Percentiles rank a stretch among this genome's conserved stretches.
These are phyloP conservation scores for Aspergillus steynii DNA, from an alignment of 495 filamentous ascomycete species.

Conservation along the genomic window DNA sequence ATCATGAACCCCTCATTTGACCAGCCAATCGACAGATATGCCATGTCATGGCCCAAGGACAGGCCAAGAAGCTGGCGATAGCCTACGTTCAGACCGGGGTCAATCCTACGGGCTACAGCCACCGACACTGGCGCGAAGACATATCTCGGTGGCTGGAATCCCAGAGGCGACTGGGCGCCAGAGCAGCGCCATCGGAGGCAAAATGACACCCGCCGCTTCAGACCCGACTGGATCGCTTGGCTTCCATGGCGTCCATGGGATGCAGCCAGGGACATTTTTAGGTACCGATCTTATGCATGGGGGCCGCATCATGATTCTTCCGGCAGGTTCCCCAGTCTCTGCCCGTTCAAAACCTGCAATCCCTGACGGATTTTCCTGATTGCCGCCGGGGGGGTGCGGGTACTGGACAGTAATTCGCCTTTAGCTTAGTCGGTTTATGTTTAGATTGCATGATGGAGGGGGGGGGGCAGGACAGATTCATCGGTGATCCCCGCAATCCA, in stretches of 20 bases:
- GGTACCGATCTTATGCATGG: conserved; percentile 7
- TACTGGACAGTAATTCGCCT: not conserved
- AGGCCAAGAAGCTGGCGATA: not conserved
- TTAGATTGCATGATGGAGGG: not conserved
- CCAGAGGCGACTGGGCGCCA: too few species aligned
- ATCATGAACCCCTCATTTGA: too few species aligned
- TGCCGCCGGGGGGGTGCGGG: not conserved
- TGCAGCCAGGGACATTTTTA: conserved; percentile 11
- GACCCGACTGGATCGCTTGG: not conserved
- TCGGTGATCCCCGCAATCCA: not conserved
- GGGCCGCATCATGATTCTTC: conserved; percentile 7
- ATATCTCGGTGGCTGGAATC: not conserved
- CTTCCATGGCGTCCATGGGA: conserved; percentile 1
- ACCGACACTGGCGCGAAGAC: not conserved
- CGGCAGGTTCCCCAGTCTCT: not conserved
- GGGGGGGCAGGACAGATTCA: not conserved
- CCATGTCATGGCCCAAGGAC: not conserved
- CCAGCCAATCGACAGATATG: not conserved
- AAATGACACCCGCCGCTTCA: not conserved
- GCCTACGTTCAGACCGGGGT: too few species aligned
- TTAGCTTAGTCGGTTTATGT: not conserved
- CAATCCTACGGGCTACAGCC: too few species aligned
- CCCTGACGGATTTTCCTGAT: not conserved
- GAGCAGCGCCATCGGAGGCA: not conserved
- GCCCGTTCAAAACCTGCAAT: not conserved